phyloP scores from a whole-genome alignment of 495 filamentous ascomycete species.

The Xylaria castorea region DNA sequence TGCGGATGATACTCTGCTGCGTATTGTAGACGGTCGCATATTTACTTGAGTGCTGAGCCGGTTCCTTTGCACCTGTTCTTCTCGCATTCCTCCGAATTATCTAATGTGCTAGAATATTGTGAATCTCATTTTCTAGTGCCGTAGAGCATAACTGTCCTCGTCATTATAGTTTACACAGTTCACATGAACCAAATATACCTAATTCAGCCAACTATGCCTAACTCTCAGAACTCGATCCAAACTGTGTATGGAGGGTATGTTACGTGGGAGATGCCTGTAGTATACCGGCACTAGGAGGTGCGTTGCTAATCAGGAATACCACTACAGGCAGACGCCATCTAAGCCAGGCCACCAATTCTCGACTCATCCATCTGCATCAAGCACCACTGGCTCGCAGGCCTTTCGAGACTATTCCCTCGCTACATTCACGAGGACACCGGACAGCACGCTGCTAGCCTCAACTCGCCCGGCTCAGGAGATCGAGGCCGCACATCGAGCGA shows the following conservation, averaged over 20 bases:
- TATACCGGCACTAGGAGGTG: too few relatives aligned
- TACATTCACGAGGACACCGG: not conserved
- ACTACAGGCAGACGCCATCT: not conserved
- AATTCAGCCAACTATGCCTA: not conserved
- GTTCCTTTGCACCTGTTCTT: not conserved
- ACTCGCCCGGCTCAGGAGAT: not conserved
- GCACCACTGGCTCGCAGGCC: not conserved
- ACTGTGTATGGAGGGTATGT: conserved; percentile 11
- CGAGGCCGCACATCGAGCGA: not conserved
- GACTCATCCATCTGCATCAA: not conserved
- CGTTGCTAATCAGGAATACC: not conserved
- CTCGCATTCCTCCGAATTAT: not conserved
- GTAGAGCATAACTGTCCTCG: not conserved
- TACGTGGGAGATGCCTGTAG: not conserved
- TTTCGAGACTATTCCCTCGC: not conserved
- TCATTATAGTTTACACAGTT: not conserved
- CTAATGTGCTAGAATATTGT: not conserved
- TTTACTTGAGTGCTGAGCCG: not conserved
- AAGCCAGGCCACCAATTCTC: not conserved
- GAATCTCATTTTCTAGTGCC: not conserved
- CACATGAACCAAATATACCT: not conserved
- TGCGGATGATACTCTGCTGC: not conserved
- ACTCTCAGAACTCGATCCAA: not conserved
- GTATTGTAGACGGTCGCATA: not conserved
- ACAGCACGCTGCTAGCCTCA: not conserved